Base-by-base conservation (phyloP, 75 land plant genomes). In the Larix kaempferi region DNA sequence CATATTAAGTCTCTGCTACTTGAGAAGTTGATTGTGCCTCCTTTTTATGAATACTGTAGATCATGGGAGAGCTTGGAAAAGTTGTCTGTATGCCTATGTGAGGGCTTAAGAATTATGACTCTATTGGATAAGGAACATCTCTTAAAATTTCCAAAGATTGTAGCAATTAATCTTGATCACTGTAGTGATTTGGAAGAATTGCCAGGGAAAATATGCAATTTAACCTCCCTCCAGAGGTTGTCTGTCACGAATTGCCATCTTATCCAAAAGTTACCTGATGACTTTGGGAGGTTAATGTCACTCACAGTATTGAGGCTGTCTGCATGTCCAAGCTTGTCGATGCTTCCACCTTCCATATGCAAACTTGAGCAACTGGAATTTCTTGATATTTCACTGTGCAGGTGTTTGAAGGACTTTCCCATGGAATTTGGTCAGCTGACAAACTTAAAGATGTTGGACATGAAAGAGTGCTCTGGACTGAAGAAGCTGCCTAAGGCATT, bases 371-470 rank as follows among this genome's bases (percentile, higher is more conserved):
- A 79, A 17, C 26, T 91, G 12, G 79, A 82, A 55, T 91, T 80
- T 76, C 77, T 91, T 3, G 88, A 91, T 73, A 81, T 91, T 17
- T 91, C 92, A 6, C 77, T 81, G 33, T 88, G 90, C 72, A 67
- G 82, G 3, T 82, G 77, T n/a, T 57, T 91, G 62, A 59, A 37
- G 33, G 71, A 83, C 62, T 83, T 91, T 21, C 90, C 92, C 21
- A 82, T 86, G 2, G 82, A 75, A 6, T 65, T 91, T 21, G 86
- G 83, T 14, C 35, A 75, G 3, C 33, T 86, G 59, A 26, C 10
- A 4, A 84, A 73, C 3, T 76, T 91, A 82, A 85, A 84, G 75
- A 86, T 85, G 83, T 86, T 91, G 13, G 88, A 91, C 82, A 91
- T 91, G 92, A 82, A 88, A 44, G 86, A 86, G 73, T 91, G 92